Conservation (phyloP, 495 filamentous ascomycete genomes). For the Trichoderma orchidacearum region DNA sequence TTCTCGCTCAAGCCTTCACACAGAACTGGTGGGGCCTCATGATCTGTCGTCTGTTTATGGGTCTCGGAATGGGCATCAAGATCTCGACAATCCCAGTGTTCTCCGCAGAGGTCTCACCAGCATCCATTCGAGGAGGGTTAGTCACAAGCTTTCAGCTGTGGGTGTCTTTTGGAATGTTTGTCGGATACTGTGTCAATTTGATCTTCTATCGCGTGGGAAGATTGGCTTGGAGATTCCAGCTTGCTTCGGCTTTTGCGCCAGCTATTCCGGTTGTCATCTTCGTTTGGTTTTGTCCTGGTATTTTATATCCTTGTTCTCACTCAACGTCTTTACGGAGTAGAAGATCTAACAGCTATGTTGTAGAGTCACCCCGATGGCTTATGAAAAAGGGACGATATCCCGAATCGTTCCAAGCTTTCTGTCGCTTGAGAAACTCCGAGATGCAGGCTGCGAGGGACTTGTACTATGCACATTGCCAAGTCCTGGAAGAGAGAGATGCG, state of each 20-base stretch:
- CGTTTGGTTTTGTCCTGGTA: conserved; percentile 9
- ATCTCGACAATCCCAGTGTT: conserved; percentile 45
- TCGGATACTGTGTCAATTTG: conserved; percentile 25
- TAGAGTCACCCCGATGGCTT: conserved; percentile 52
- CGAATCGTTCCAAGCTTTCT: conserved; percentile 40
- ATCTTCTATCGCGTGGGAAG: conserved; percentile 18
- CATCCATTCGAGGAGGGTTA: conserved; percentile 42
- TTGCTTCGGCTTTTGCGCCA: conserved; percentile 8
- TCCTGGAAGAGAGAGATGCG: conserved; percentile 32
- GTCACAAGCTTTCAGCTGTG: conserved; percentile 25
- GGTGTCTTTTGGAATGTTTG: conserved; percentile 15
- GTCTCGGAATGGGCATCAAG: conserved; percentile 42
- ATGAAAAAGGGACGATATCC: conserved; percentile 40
- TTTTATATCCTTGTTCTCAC: conserved; percentile 23
- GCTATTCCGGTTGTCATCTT: conserved; percentile 7
- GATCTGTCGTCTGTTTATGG: conserved; percentile 8
- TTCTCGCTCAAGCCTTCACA: conserved; percentile 19
- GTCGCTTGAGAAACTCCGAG: conserved; percentile 43
- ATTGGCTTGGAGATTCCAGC: conserved; percentile 9
- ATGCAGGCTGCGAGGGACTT: conserved; percentile 49
- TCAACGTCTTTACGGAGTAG: background rate
- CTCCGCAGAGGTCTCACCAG: conserved; percentile 42
- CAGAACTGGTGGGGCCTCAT: conserved; percentile 9
- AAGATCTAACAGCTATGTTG: conserved; percentile 14
- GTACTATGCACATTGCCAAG: conserved; percentile 39